phyloP scores from a whole-genome alignment of 2,329 filamentous ascomycete species.

The Myriangium duriaei region DNA sequence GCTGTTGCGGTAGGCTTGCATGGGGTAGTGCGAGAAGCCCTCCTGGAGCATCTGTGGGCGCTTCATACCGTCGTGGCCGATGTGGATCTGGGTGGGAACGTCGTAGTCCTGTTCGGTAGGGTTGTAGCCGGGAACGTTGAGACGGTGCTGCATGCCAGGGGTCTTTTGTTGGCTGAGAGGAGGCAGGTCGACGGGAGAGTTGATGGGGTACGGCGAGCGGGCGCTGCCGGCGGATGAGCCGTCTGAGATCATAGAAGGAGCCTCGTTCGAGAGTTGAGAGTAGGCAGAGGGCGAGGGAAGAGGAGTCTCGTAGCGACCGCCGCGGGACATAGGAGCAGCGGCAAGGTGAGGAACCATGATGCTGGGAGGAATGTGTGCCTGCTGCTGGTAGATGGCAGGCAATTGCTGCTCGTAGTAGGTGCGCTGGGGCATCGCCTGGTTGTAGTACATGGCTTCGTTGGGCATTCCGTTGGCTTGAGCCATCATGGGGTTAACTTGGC shows the following conservation, averaged over 20 bases:
- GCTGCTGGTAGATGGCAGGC: constrained; percentile 13
- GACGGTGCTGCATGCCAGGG: constrained; percentile 8
- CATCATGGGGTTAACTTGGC: constrained; percentile 14
- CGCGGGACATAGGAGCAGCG: constrained; percentile 17
- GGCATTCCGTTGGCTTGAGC: constrained; percentile 16
- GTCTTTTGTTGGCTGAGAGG: constrained; percentile 21
- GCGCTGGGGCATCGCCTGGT: constrained; percentile 10
- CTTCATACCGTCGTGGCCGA: constrained; percentile 18
- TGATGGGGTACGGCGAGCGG: constrained; percentile 32
- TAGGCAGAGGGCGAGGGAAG: constrained; percentile 51
- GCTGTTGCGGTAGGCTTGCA: constrained; percentile 13
- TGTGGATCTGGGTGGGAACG: constrained; percentile 19
- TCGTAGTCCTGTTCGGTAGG: constrained; percentile 20
- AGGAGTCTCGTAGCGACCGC: constrained; percentile 37
- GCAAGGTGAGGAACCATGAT: constrained; percentile 20
- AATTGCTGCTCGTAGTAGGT: constrained; percentile 14
- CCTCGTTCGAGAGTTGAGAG: constrained; percentile 52
- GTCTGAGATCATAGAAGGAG: constrained; percentile 62
- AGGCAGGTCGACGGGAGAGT: constrained; percentile 35
- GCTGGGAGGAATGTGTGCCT: constrained; percentile 19
- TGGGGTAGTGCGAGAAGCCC: constrained; percentile 20
- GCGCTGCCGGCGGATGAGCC: constrained; percentile 30
- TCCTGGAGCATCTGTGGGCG: constrained; percentile 23
- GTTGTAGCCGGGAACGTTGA: constrained; percentile 24
- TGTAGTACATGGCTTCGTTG: constrained; percentile 14